Evolutionary conservation across 192 early-diverging fungal genomes (phyloP), one percentile per base, ranked within the genome.

Genomic region (Backusella parvicylindrica): DNA sequence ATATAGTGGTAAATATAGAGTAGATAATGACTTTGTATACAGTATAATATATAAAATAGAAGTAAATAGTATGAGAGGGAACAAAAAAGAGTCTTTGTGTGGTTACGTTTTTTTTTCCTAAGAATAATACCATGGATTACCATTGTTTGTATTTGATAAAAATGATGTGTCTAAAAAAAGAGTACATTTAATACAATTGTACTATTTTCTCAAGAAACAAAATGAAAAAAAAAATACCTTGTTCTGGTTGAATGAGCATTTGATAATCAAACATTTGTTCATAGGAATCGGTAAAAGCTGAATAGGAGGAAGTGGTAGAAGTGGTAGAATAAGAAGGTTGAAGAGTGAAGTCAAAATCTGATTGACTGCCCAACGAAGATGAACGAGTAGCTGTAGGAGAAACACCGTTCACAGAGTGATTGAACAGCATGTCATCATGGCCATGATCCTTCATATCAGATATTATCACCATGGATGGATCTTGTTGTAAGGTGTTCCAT

Each of bases 321-420:
- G 66, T 68, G 2, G 66, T 68, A 9, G 66, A 68, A 12, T 68
- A 38, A 4, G 66, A 68, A 36, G 66, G 66, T 36, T 68, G 66
- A 23, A 68, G 36, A 8, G 32, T 38, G 8, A 68, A 33, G 3
- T n/a, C 33, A 35, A 68, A 68, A n/a, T 21, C 64, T 18, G 33
- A 31, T 16, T 66, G 30, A 35, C 64, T 66, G 8, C 7, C 23
- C 36, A 68, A 68, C 7, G 66, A 68, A 18, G 66, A 37, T 1
- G 66, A 68, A 4, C 66, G 66, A 68, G 32, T 68, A 9, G 35
- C 7, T 3, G 32, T 18, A 35, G 64, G 64, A 0, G 63, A 64
- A 0, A 6, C 28, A 16, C n/a, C 18, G 16, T 47, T 18, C 43
- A 47, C 6, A 47, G 43, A 18, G 43, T n/a, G 15, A 1, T 7